A percentile compares a stretch with the other conserved stretches of the same genome.
phyloP scores from a whole-genome alignment of 495 filamentous ascomycete species.

The Chlorociboria aeruginascens region DNA sequence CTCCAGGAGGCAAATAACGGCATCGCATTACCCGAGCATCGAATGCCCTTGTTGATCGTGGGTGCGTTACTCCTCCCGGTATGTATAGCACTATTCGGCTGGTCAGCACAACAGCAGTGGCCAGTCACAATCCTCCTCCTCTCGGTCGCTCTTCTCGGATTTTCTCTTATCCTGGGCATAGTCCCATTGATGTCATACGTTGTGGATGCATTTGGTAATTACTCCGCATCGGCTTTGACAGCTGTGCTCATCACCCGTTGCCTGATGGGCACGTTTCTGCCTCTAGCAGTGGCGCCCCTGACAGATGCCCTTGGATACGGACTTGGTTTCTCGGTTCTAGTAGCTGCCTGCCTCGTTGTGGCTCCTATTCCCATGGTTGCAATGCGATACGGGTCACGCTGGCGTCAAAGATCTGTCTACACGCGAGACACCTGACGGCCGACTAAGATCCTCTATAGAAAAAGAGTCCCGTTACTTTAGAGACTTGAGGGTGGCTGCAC shows the following conservation, averaged over 20 bases:
- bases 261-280: conserved; percentile 41
- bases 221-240: conserved; percentile 44
- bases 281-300: conserved; percentile 34
- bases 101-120: conserved; percentile 27
- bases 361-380: conserved; percentile 39
- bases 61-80: conserved; percentile 32
- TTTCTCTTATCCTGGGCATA: conserved; percentile 29
- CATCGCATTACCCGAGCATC: conserved; percentile 32
- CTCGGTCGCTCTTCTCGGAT: conserved; percentile 24
- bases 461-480: not conserved
- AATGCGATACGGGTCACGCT: conserved; percentile 34
- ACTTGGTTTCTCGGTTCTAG: conserved; percentile 34
- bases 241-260: conserved; percentile 41
- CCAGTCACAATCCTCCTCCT: conserved; percentile 31
- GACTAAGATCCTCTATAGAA: too few relatives aligned
- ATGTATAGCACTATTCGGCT: conserved; percentile 35
- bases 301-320: conserved; percentile 34
- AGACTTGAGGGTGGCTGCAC: too few relatives aligned
- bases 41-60: conserved; percentile 36
- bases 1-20: conserved; percentile 28
- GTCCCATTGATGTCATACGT: conserved; percentile 42
- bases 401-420: conserved; percentile 38
- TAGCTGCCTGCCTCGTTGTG: conserved; percentile 23
- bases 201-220: conserved; percentile 44
- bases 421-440: conserved; percentile 15